Conservation (phyloP, 208 protist species). For the Crithidia sp. region DNA sequence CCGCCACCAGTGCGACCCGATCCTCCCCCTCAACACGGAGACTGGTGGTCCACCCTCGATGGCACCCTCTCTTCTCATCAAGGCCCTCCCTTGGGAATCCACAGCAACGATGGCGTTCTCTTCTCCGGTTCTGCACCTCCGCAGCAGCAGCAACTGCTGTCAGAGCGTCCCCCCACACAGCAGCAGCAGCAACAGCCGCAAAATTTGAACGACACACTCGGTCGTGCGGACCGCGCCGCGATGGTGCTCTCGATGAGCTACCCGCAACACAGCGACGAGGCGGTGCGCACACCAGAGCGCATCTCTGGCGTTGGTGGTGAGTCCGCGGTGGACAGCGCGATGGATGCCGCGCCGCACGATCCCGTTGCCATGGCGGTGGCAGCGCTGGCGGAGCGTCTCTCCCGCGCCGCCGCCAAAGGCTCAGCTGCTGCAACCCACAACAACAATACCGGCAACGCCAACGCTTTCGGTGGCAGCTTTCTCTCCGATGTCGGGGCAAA, state of each 20-base stretch:
- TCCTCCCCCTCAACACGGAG: conserved; percentile 3
- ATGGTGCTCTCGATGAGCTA: conserved; percentile 41
- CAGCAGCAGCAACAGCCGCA: not conserved
- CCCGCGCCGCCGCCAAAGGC: not conserved
- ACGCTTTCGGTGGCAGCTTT: not conserved
- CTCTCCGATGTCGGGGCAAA: not conserved
- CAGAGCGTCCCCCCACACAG: too few species aligned
- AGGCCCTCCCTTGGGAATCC: not conserved
- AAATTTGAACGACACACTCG: conserved; percentile 57
- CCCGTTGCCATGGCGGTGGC: not conserved
- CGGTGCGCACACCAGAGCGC: not conserved
- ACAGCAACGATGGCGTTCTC: not conserved
- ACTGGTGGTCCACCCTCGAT: conserved; percentile 39
- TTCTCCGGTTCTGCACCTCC: too few species aligned
- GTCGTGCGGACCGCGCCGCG: conserved; percentile 44
- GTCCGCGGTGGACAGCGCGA: not conserved
- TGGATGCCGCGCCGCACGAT: not conserved
- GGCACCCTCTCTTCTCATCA: conserved; percentile 25
- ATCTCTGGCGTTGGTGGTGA: not conserved
- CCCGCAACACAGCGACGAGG: not conserved
- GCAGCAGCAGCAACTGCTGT: too few species aligned
- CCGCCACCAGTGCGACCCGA: not conserved
- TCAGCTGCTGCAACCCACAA: not conserved
- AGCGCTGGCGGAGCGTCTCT: not conserved
- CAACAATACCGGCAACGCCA: not conserved